Evolutionary conservation across 129 eudicot species (phyloP).

Genomic region (Scalesia atractyloides): DNA sequence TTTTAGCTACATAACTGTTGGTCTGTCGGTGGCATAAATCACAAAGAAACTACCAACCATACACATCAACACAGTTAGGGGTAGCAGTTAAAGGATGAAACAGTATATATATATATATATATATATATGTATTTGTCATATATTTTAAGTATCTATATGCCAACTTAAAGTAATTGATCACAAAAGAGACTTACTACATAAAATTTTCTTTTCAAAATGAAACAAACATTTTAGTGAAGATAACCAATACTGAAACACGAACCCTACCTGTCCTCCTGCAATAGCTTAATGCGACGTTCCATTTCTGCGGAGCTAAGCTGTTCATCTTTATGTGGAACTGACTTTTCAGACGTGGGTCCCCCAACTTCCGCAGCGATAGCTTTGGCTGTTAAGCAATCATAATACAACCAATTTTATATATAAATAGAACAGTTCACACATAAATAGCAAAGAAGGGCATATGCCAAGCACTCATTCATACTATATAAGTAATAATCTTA

Average conservation of each 20-base stretch:
- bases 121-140: neutral
- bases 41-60: neutral
- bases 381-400: conserved; percentile 48
- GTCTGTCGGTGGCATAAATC: conserved; percentile 3
- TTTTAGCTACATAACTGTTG: conserved; percentile 19
- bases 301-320: conserved; percentile 74
- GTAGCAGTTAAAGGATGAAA: neutral
- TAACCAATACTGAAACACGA: neutral
- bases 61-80: neutral
- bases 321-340: conserved; percentile 43
- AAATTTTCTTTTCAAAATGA: neutral
- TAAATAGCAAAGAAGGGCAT: conserved; percentile 1
- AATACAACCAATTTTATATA: conserved; percentile 30
- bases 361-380: conserved; percentile 58
- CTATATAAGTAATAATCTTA: neutral
- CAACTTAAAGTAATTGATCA: neutral
- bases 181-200: neutral
- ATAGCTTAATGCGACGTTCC: conserved; percentile 72
- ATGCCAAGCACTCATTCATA: neutral
- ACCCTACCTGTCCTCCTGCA: conserved; percentile 75
- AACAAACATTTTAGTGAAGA: neutral
- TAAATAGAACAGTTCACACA: conserved; percentile 20
- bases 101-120: neutral
- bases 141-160: conserved; percentile 3
- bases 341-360: conserved; percentile 44